Percentiles rank a stretch among this genome's conserved stretches.
Evolutionary conservation across 768 basidiomycete genomes (phyloP).

Genomic region (Dioszegia hungarica): DNA sequence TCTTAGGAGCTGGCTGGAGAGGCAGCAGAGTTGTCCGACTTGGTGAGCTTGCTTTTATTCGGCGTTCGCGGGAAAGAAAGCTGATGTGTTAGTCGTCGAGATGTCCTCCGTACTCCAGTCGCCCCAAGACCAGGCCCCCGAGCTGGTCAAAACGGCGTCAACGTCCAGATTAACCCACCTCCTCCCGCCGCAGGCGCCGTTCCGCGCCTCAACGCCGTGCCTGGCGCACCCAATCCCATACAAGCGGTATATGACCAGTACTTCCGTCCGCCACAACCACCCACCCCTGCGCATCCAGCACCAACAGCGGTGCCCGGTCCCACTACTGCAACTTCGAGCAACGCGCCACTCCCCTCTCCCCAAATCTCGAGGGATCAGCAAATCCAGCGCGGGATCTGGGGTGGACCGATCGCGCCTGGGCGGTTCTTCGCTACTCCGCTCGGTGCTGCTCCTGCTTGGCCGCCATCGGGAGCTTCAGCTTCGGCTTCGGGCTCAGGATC

Average conservation of each 20-base stretch:
- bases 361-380: not conserved
- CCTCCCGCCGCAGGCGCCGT: conserved; percentile 45
- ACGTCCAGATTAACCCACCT: conserved; percentile 21
- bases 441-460: conserved; percentile 26
- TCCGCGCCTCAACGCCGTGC: conserved; percentile 15
- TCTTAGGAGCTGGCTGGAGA: conserved; percentile 91
- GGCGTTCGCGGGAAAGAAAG: not conserved
- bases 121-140: conserved; percentile 2
- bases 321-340: conserved; percentile 46
- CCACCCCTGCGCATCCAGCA: conserved; percentile 14
- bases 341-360: conserved; percentile 6
- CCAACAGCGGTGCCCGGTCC: conserved; percentile 12
- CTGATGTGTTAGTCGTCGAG: conserved; percentile 26
- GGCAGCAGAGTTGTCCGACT: conserved; percentile 97
- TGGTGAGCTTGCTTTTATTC: conserved; percentile 65
- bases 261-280: conserved; percentile 20
- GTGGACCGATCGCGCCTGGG: conserved; percentile 32
- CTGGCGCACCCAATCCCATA: conserved; percentile 24
- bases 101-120: conserved; percentile 26
- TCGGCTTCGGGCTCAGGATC: too few species aligned
- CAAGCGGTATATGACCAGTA: conserved; percentile 31
- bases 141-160: not conserved
- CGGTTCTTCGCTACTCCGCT: conserved; percentile 33
- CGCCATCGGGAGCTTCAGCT: too few species aligned
- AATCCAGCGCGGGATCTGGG: conserved; percentile 37